These are phyloP conservation scores for Serpula lacrymans DNA, from an alignment of 768 basidiomycete genomes.

Conservation along the genomic window DNA sequence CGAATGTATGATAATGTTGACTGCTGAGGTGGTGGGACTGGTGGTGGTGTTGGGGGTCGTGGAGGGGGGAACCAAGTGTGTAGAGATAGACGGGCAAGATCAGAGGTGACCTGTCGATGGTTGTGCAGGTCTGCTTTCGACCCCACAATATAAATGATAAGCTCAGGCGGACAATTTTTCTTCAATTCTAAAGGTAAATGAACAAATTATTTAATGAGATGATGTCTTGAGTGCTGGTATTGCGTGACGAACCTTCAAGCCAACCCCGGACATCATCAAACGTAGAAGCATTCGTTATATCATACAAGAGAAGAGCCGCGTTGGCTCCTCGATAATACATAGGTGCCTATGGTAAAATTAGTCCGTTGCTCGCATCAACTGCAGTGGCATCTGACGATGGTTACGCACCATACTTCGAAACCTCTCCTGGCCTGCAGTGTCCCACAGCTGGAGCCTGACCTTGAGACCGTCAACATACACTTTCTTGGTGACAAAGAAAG, in stretches of 20 bases:
- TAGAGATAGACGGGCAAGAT: conserved; percentile 78
- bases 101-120: conserved; percentile 74
- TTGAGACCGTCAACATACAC: conserved; percentile 80
- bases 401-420: conserved; percentile 81
- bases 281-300: conserved; percentile 85
- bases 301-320: conserved; percentile 91
- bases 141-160: conserved; percentile 94
- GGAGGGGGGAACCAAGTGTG: conserved; percentile 89
- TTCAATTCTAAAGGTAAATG: conserved; percentile 61
- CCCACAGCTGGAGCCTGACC: conserved; percentile 87
- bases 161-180: conserved; percentile 84
- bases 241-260: conserved; percentile 65
- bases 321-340: conserved; percentile 98
- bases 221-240: conserved; percentile 1
- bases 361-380: no score
- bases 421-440: conserved; percentile 91
- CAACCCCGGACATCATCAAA: conserved; percentile 92
- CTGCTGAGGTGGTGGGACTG: conserved; percentile 55
- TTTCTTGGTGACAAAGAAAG: conserved; percentile 93
- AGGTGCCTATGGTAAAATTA: conserved; percentile 63
- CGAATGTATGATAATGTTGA: conserved; percentile 35
- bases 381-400: conserved; percentile 7
- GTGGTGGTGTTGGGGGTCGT: conserved; percentile 60
- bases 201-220: no score
- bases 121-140: conserved; percentile 81